phyloP scores from a whole-genome alignment of 352 stramenopile species.

The Halophytophthora polymorphica region DNA sequence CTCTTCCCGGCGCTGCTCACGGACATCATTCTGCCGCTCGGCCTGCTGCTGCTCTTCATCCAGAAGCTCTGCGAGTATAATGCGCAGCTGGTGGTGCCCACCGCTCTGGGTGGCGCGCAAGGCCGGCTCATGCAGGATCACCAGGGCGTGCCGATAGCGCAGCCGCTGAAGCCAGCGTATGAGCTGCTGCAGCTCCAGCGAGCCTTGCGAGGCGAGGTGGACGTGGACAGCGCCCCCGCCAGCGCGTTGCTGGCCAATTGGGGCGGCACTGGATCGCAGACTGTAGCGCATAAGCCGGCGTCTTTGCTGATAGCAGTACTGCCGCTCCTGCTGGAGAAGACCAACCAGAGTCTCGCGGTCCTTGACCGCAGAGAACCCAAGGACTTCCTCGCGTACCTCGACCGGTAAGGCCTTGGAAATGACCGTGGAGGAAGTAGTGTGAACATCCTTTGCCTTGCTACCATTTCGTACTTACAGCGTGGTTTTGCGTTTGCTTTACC shows the following conservation, averaged over 20 bases:
- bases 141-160: not conserved
- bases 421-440: not conserved
- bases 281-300: constrained; percentile 14
- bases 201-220: constrained; percentile 1
- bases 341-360: constrained; percentile 54
- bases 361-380: constrained; percentile 49
- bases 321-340: constrained; percentile 48
- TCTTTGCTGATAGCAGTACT: constrained; percentile 48
- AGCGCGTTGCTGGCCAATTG: constrained; percentile 1
- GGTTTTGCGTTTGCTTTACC: constrained; percentile 2
- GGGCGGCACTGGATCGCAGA: not conserved
- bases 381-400: constrained; percentile 48
- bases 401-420: constrained; percentile 12
- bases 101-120: not conserved
- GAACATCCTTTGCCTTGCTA: too few species aligned
- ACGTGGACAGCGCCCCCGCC: not conserved
- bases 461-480: too few species aligned
- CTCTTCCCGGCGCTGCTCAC: constrained; percentile 66
- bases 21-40: constrained; percentile 66
- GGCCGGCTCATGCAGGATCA: constrained; percentile 1
- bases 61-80: constrained; percentile 60
- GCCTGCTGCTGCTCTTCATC: constrained; percentile 56
- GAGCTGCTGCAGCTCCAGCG: constrained; percentile 10
- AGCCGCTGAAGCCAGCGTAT: not conserved
- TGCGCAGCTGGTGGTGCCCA: constrained; percentile 22